Evolutionary conservation across 805 yeast species (phyloP).

Genomic region (Candida xiaguanensis): DNA sequence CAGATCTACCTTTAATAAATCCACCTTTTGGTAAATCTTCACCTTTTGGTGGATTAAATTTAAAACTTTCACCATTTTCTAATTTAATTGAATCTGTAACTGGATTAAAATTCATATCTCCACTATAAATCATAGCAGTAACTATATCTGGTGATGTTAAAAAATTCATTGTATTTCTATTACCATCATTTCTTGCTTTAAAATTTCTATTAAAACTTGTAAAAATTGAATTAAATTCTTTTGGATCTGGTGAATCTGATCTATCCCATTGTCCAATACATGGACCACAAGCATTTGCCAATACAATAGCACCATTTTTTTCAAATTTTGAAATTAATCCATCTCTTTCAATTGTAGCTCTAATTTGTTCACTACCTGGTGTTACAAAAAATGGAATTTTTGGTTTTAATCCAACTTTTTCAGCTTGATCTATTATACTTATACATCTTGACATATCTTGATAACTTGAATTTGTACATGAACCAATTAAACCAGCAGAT

Average conservation of each 20-base stretch:
- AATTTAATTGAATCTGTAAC: constrained; percentile 75
- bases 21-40: constrained; percentile 80
- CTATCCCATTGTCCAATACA: constrained; percentile 99
- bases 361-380: constrained; percentile 97
- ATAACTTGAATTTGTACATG: constrained; percentile 97
- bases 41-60: constrained; percentile 76
- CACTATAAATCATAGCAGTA: constrained; percentile 94
- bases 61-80: constrained; percentile 68
- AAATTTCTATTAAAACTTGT: constrained; percentile 97
- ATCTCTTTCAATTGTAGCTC: constrained; percentile 96
- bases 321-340: constrained; percentile 80
- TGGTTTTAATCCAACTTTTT: constrained; percentile 80
- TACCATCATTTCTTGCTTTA: constrained; percentile 97
- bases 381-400: constrained; percentile 91
- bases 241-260: constrained; percentile 62
- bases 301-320: constrained; percentile 84
- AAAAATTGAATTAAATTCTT: constrained; percentile 81
- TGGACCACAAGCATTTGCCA: constrained; percentile 99
- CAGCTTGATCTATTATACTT: constrained; percentile 84
- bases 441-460: constrained; percentile 98
- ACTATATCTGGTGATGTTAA: constrained; percentile 98
- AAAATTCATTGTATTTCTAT: constrained; percentile 95
- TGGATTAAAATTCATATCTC: constrained; percentile 90
- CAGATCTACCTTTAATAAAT: constrained; percentile 68
- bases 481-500: constrained; percentile 93